These are phyloP conservation scores for Teunomyces aglyptinius DNA, from an alignment of 805 yeast genomes.

Conservation along the genomic window DNA sequence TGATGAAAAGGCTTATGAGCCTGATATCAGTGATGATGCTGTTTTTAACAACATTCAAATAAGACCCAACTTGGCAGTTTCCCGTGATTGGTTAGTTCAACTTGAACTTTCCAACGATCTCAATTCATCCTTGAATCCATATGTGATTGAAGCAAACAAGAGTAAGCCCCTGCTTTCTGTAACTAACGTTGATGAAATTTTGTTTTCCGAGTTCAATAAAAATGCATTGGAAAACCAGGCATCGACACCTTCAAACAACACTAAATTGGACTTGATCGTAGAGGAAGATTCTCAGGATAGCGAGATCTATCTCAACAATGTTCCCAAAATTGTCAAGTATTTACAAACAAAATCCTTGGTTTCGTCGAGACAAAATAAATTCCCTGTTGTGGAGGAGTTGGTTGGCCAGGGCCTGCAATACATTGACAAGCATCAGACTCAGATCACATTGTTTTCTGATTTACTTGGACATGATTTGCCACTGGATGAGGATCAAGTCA, in stretches of 20 bases:
- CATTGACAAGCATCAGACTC: slow-evolving; percentile 5
- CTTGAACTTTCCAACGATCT: slow-evolving; percentile 50
- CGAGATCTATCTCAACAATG: slow-evolving; percentile 9
- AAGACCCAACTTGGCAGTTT: slow-evolving; percentile 46
- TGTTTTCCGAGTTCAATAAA: slow-evolving; percentile 48
- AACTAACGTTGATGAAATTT: slow-evolving; percentile 44
- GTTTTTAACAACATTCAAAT: slow-evolving; percentile 35
- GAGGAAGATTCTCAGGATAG: slow-evolving; percentile 8
- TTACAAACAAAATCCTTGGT: slow-evolving; percentile 24
- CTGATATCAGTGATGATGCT: slow-evolving; percentile 47
- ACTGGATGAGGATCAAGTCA: slow-evolving; percentile 30
- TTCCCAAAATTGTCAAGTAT: slow-evolving; percentile 15
- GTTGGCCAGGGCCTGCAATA: background rate
- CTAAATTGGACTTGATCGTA: background rate
- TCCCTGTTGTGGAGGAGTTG: slow-evolving; percentile 19
- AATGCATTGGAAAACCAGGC: slow-evolving; percentile 15
- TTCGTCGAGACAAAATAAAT: slow-evolving; percentile 21
- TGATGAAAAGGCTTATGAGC: slow-evolving; percentile 69
- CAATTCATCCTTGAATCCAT: slow-evolving; percentile 40
- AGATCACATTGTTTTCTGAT: slow-evolving; percentile 15
- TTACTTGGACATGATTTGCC: slow-evolving; percentile 11
- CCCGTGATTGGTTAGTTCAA: slow-evolving; percentile 66
- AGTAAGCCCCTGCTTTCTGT: slow-evolving; percentile 17
- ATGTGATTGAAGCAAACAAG: slow-evolving; percentile 10
- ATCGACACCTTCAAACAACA: slow-evolving; percentile 18